A percentile compares a stretch with the other conserved stretches of the same genome.
These are phyloP conservation scores for Dipteronia dyeriana DNA, from an alignment of 345 rosid species.

Conservation along the genomic window DNA sequence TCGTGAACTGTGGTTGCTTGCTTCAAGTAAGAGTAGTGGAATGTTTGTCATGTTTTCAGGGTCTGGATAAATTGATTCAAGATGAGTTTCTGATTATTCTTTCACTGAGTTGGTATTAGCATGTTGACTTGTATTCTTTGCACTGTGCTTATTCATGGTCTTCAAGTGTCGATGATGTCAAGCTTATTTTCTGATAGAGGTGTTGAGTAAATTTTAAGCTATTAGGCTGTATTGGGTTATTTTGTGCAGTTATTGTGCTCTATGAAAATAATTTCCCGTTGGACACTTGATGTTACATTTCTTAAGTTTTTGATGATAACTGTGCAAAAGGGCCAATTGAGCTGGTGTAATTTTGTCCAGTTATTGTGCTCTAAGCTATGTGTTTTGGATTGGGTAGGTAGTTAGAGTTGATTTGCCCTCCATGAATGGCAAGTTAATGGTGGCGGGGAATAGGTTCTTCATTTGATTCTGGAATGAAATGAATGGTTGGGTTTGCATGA, in stretches of 20 bases:
- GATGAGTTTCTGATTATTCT: too few relatives aligned
- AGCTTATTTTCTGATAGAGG: too few relatives aligned
- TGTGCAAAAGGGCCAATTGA: not conserved
- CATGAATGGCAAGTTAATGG: not conserved
- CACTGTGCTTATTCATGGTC: too few relatives aligned
- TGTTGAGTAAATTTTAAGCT: too few relatives aligned
- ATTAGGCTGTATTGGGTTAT: too few relatives aligned
- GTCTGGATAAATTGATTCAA: too few relatives aligned
- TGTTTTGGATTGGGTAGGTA: not conserved
- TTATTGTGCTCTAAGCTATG: not conserved
- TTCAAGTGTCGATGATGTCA: too few relatives aligned
- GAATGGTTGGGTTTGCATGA: not conserved
- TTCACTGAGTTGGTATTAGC: too few relatives aligned
- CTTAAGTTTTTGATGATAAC: not conserved
- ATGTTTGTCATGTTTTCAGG: too few relatives aligned
- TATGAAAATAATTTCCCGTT: too few relatives aligned
- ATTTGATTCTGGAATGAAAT: constrained; percentile 7
- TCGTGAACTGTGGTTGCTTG: not conserved
- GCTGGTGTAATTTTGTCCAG: not conserved
- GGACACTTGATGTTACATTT: not conserved
- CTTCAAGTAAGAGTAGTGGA: too few relatives aligned
- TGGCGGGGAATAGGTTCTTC: not conserved
- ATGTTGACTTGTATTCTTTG: too few relatives aligned
- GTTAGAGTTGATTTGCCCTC: not conserved
- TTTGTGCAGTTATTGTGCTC: not conserved